phyloP scores from a whole-genome alignment of 148 eudicot species.

The Hydrangea macrophylla region DNA sequence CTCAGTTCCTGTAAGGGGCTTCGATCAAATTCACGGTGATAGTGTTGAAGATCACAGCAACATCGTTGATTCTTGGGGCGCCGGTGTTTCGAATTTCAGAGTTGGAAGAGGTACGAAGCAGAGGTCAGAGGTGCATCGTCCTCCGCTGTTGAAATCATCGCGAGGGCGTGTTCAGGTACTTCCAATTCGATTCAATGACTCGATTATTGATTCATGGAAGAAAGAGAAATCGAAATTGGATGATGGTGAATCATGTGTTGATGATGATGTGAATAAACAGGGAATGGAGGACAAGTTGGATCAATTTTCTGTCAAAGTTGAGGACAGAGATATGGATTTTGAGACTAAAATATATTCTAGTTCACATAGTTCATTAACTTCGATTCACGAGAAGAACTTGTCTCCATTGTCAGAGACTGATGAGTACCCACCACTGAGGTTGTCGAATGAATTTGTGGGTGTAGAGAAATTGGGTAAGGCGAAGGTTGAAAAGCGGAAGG shows the following conservation, averaged over 20 bases:
- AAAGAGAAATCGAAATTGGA: conserved; percentile 29
- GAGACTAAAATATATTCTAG: conserved; percentile 21
- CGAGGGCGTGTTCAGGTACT: conserved; percentile 37
- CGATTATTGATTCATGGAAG: conserved; percentile 29
- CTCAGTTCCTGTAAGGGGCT: conserved; percentile 16
- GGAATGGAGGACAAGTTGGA: conserved; percentile 29
- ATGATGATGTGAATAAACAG: conserved; percentile 31
- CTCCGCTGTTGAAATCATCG: conserved; percentile 14
- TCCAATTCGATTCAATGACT: conserved; percentile 44
- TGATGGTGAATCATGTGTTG: conserved; percentile 32
- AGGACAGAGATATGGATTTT: conserved; percentile 31
- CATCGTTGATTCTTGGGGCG: conserved; percentile 26
- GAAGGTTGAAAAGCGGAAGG: conserved; percentile 30
- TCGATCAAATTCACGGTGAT: conserved; percentile 3
- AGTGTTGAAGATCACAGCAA: neutral
- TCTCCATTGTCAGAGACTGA: conserved; percentile 24
- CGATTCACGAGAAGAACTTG: conserved; percentile 20
- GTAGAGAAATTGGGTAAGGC: conserved; percentile 19
- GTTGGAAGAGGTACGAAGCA: neutral
- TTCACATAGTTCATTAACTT: conserved; percentile 20
- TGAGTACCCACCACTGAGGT: conserved; percentile 20
- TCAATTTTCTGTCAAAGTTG: conserved; percentile 42
- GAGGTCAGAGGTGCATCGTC: conserved; percentile 6
- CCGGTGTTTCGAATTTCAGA: conserved; percentile 30
- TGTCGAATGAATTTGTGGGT: conserved; percentile 11